Conservation (phyloP, 768 basidiomycete species). For the Mycena chlorophos region DNA sequence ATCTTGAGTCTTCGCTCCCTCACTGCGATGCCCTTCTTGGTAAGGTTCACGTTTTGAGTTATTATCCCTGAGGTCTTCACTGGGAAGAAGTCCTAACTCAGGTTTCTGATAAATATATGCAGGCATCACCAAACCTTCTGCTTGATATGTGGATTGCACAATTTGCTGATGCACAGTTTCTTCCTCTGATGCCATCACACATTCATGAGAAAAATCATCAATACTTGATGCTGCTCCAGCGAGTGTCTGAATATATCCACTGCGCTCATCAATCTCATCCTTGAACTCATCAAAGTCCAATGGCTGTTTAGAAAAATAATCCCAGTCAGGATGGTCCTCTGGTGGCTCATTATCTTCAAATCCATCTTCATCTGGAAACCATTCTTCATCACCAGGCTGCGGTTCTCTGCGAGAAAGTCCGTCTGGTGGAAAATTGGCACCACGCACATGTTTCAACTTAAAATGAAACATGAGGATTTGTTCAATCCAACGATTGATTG, state of each 20-base stretch:
- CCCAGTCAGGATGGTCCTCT: conserved; percentile 7
- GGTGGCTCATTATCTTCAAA: conserved; percentile 8
- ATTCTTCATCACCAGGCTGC: conserved; percentile 22
- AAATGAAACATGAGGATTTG: conserved; percentile 36
- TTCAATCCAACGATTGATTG: conserved; percentile 40
- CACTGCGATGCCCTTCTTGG: conserved; percentile 7
- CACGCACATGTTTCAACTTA: conserved; percentile 31
- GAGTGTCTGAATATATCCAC: conserved; percentile 6
- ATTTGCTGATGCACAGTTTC: not conserved
- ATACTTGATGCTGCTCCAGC: not conserved
- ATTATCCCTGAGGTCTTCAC: not conserved
- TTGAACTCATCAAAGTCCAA: conserved; percentile 16
- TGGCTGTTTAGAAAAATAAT: conserved; percentile 9
- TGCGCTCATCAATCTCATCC: conserved; percentile 5
- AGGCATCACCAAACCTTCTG: conserved; percentile 1
- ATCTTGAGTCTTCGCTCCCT: conserved; percentile 2
- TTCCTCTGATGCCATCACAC: not conserved
- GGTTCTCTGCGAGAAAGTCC: conserved; percentile 30
- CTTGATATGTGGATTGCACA: not conserved
- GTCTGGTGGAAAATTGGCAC: conserved; percentile 29
- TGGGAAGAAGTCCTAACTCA: conserved; percentile 4
- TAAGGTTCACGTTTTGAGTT: conserved; percentile 1
- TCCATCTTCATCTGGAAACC: conserved; percentile 5
- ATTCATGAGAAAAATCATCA: not conserved
- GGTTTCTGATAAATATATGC: conserved; percentile 1